A percentile compares a stretch with the other conserved stretches of the same genome.
These are phyloP conservation scores for Clonostachys sp. DNA, from an alignment of 2,329 filamentous ascomycete genomes.

Conservation along the genomic window DNA sequence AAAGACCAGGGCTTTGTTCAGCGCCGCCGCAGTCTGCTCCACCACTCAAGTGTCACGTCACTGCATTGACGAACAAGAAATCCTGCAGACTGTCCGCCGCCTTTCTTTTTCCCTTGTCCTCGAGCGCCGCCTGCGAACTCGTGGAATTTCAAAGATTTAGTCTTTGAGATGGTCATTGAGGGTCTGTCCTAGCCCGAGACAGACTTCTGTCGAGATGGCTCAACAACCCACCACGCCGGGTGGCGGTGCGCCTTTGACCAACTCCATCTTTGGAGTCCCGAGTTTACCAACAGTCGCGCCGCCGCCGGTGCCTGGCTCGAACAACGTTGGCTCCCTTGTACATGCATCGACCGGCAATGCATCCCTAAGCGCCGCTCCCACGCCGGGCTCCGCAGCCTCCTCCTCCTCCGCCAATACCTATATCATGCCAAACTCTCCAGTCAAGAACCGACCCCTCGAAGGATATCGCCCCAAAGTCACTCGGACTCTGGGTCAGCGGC, in stretches of 20 bases:
- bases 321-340: neutral
- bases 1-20: neutral
- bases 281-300: constrained; percentile 9
- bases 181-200: no score
- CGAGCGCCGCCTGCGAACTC: no score
- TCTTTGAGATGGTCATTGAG: no score
- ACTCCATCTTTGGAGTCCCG: constrained; percentile 6
- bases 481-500: constrained; percentile 72
- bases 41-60: neutral
- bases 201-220: neutral
- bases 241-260: neutral
- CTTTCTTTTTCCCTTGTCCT: no score
- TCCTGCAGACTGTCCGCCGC: no score
- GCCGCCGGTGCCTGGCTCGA: neutral
- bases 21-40: neutral
- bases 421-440: constrained; percentile 83
- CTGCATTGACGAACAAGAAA: no score
- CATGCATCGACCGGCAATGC: neutral
- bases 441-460: constrained; percentile 63
- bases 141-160: no score
- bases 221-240: constrained; percentile 2
- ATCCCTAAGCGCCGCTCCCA: neutral
- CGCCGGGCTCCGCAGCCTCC: constrained; percentile 16
- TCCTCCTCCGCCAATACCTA: constrained; percentile 69
- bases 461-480: constrained; percentile 82